Conservation (phyloP, 805 yeast genomes). For the Starmera dryadoides region DNA sequence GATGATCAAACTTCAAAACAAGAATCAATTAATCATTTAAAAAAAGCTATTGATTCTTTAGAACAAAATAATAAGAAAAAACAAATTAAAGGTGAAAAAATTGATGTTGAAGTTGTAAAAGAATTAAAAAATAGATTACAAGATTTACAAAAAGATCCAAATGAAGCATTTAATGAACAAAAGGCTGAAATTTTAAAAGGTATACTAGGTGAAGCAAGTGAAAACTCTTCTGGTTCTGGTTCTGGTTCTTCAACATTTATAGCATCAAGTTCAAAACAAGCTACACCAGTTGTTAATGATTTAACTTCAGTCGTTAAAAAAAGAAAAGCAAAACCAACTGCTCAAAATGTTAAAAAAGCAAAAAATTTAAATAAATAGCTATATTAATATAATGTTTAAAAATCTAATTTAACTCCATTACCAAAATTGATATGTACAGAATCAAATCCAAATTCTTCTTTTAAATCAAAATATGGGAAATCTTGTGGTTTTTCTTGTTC, state of each 20-base stretch:
- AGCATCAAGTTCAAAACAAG: constrained; percentile 18
- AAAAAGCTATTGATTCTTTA: constrained; percentile 44
- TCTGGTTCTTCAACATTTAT: neutral
- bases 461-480: constrained; percentile 10
- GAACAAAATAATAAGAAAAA: constrained; percentile 27
- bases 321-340: constrained; percentile 26
- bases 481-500: constrained; percentile 2
- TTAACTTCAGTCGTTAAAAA: constrained; percentile 58
- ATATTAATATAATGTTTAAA: too few relatives aligned
- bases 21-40: constrained; percentile 48
- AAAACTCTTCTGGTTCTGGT: constrained; percentile 14
- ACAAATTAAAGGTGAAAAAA: constrained; percentile 27
- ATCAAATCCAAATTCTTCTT: constrained; percentile 18
- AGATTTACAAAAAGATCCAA: constrained; percentile 48
- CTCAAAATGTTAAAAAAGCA: constrained; percentile 4
- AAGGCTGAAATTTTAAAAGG: constrained; percentile 49
- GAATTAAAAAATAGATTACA: constrained; percentile 50
- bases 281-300: constrained; percentile 41
- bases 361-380: constrained; percentile 2
- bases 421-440: constrained; percentile 3
- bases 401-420: neutral
- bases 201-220: constrained; percentile 39
- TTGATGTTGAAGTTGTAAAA: constrained; percentile 37
- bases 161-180: constrained; percentile 39
- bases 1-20: constrained; percentile 40